These are phyloP conservation scores for Rhizopogon vulgaris DNA, from an alignment of 768 basidiomycete genomes.

Conservation along the genomic window DNA sequence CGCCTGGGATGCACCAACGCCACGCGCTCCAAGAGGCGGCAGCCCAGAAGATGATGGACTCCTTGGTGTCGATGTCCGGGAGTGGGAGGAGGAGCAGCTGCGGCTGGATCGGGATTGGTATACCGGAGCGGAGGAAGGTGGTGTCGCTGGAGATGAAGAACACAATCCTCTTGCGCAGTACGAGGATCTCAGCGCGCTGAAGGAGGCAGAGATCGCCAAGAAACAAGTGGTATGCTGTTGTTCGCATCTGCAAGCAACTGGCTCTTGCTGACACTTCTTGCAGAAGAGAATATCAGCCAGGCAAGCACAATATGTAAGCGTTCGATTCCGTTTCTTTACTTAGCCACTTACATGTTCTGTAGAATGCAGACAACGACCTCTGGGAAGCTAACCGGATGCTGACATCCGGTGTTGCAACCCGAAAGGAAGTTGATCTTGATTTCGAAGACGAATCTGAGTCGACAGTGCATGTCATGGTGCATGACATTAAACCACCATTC, in stretches of 20 bases:
- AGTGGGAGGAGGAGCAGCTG: slow-evolving; percentile 98
- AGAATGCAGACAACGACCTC: slow-evolving; percentile 97
- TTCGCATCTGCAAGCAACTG: neutral
- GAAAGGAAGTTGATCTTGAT: slow-evolving; percentile 82
- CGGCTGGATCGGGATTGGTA: slow-evolving; percentile 96
- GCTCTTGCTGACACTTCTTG: slow-evolving; percentile 12
- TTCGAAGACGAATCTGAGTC: slow-evolving; percentile 96
- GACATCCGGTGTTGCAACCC: slow-evolving; percentile 89
- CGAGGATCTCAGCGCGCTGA: slow-evolving; percentile 69
- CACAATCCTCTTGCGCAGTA: slow-evolving; percentile 92
- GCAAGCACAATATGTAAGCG: slow-evolving; percentile 90
- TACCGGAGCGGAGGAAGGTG: slow-evolving; percentile 82
- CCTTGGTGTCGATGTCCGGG: slow-evolving; percentile 65
- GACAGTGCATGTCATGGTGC: slow-evolving; percentile 95
- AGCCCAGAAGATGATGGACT: slow-evolving; percentile 67
- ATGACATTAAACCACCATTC: slow-evolving; percentile 96
- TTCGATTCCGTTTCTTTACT: slow-evolving; percentile 2
- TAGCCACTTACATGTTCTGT: slow-evolving; percentile 10
- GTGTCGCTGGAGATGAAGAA: slow-evolving; percentile 82
- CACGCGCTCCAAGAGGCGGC: slow-evolving; percentile 55
- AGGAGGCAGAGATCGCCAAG: slow-evolving; percentile 68
- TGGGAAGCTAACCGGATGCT: slow-evolving; percentile 99
- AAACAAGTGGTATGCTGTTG: slow-evolving; percentile 58
- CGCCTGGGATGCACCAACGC: slow-evolving; percentile 84
- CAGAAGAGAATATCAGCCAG: slow-evolving; percentile 88